Conservation (phyloP, 331 rosid genomes). For the Phaseolus coccineus region DNA sequence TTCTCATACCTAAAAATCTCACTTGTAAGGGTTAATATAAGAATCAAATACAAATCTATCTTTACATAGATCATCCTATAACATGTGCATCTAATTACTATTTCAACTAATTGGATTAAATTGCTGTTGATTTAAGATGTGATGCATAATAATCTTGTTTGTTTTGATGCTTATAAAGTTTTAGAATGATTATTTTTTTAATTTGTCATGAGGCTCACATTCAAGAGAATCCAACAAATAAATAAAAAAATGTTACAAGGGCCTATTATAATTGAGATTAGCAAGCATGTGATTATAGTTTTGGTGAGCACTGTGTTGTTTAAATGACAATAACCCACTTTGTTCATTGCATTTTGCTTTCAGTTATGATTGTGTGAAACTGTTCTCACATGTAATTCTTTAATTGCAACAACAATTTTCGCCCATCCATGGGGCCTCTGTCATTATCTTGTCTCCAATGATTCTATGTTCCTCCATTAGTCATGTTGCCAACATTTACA, state of each 20-base stretch:
- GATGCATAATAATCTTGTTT: neutral
- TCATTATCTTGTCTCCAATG: conserved; percentile 9
- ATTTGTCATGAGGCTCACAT: neutral
- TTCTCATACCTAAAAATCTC: too few species aligned
- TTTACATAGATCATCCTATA: too few species aligned
- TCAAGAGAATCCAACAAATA: conserved; percentile 14
- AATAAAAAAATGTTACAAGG: neutral
- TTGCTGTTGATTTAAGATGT: neutral
- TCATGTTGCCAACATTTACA: conserved; percentile 27
- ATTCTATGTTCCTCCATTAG: neutral
- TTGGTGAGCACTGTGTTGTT: conserved; percentile 5
- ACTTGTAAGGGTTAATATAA: too few species aligned
- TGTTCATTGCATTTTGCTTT: conserved; percentile 30
- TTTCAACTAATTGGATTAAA: too few species aligned
- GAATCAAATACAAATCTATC: too few species aligned
- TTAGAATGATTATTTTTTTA: neutral
- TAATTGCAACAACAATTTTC: conserved; percentile 18
- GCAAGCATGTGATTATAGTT: conserved; percentile 11
- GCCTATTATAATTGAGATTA: neutral
- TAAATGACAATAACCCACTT: conserved; percentile 25
- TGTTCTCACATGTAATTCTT: neutral
- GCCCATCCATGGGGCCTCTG: conserved; percentile 1
- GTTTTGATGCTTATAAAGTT: neutral
- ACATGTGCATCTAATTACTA: too few species aligned
- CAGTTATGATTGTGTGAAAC: neutral